Base-by-base conservation (phyloP, 345 rosid species). In the Eucalyptus regnans region DNA sequence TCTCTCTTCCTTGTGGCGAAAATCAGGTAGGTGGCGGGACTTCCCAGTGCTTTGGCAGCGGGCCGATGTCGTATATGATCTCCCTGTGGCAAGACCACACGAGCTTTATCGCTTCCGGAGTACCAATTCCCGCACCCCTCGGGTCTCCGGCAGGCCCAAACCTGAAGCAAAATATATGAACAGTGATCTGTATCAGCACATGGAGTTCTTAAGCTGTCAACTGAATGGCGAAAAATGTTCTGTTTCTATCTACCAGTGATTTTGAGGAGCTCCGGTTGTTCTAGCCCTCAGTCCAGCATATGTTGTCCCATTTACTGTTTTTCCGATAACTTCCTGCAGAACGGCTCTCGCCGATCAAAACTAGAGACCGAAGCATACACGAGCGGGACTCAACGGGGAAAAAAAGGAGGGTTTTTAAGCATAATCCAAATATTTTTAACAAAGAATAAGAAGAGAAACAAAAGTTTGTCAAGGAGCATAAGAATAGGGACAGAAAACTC, bases 111-210 rank as follows among this genome's bases (percentile, higher is more conserved):
- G 99, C 99, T 88, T 98, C 99, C 1, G 99, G 99, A 31, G 98
- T 97, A 80, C 99, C 99, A 54, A 98, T 98, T 71, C 99, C 99
- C 2, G 99, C 99, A 54, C 99, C 99, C 92, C 99, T 94, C 2
- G 99, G 99, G 91, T 98, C 99, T 50, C 99, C 99, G 5, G 99
- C 96, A 0, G 99, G 99, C 90, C 99, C 99, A 92, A 98, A 98
- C 99, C 99, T 97, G 91, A 48, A 76, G 41, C 49, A 51, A 84
- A 81, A n/a, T 52, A 86, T 44, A n/a, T 84, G 85, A 87, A 14
- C 6, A 8, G 46, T 20, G 23, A 76, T 41, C 48, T 20, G 84
- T 11, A 76, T 76, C 0, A 10, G 84, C 9, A 11, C 1, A 2
- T 44, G 6, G 37, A 44, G 58, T 44, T 27, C 43, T 64, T 50